phyloP scores from a whole-genome alignment of 495 filamentous ascomycete genomes.

The Xylaria cubensis region DNA sequence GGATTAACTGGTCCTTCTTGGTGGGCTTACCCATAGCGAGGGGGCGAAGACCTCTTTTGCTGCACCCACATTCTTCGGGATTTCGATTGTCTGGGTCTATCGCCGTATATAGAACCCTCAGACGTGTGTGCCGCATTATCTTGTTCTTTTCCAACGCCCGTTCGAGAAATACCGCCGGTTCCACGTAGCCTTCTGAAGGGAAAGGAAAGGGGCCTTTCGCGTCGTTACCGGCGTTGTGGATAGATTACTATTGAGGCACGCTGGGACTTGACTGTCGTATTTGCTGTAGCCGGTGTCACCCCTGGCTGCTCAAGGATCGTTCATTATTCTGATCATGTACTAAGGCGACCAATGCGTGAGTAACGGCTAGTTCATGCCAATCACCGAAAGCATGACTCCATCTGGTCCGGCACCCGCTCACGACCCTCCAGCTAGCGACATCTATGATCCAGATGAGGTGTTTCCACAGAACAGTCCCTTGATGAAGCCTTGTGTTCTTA shows the following conservation, averaged over 20 bases:
- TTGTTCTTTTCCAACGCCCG: neutral
- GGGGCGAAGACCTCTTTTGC: constrained; percentile 17
- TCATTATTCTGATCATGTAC: constrained; percentile 36
- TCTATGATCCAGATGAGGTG: constrained; percentile 56
- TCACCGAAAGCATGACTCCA: constrained; percentile 54
- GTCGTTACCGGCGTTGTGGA: neutral
- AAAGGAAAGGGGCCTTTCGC: neutral
- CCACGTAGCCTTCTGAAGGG: neutral
- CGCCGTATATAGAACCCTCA: neutral
- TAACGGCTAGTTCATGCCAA: constrained; percentile 42
- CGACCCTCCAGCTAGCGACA: constrained; percentile 48
- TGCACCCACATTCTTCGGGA: constrained; percentile 3
- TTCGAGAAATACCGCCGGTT: neutral
- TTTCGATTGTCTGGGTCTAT: constrained; percentile 1
- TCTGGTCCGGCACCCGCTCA: constrained; percentile 47
- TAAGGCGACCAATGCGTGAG: constrained; percentile 43
- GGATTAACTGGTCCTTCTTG: constrained; percentile 17
- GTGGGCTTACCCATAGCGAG: constrained; percentile 23
- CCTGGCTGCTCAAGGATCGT: constrained; percentile 17
- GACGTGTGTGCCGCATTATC: constrained; percentile 8
- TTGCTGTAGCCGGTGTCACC: constrained; percentile 12
- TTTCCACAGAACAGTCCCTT: constrained; percentile 50
- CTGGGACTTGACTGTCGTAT: constrained; percentile 3
- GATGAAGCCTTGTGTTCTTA: constrained; percentile 48
- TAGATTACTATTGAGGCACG: constrained; percentile 5